These are phyloP conservation scores for Comarum palustre DNA, from an alignment of 306 rosid genomes.

Conservation along the genomic window DNA sequence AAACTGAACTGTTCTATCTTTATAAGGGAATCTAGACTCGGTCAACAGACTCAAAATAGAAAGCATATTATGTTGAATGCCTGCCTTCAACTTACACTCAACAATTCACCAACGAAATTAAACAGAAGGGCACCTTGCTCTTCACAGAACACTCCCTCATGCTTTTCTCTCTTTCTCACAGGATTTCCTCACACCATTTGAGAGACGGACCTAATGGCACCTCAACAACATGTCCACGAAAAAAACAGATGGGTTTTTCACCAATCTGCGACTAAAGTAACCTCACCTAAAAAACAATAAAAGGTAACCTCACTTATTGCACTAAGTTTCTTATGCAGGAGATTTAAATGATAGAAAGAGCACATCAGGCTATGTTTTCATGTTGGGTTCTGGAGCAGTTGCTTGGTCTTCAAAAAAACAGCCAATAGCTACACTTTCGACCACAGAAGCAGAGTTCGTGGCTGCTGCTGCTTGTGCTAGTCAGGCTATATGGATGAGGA, in stretches of 20 bases:
- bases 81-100: not conserved
- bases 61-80: not conserved
- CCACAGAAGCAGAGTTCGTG: too few relatives aligned
- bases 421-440: too few relatives aligned
- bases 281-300: not conserved
- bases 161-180: not conserved
- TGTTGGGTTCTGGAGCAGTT: too few relatives aligned
- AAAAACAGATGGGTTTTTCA: not conserved
- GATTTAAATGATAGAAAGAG: too few relatives aligned
- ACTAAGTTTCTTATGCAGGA: not conserved
- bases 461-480: too few relatives aligned
- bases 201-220: not conserved
- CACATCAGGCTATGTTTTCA: too few relatives aligned
- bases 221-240: not conserved
- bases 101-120: not conserved
- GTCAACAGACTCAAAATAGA: not conserved
- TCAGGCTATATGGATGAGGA: too few relatives aligned
- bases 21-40: not conserved
- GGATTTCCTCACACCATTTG: not conserved
- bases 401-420: too few relatives aligned
- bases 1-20: not conserved
- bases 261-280: not conserved
- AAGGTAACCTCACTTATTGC: not conserved
- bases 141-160: not conserved
- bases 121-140: not conserved